Conservation (phyloP, 495 filamentous ascomycete genomes). For the Lichenothelia convexa region DNA sequence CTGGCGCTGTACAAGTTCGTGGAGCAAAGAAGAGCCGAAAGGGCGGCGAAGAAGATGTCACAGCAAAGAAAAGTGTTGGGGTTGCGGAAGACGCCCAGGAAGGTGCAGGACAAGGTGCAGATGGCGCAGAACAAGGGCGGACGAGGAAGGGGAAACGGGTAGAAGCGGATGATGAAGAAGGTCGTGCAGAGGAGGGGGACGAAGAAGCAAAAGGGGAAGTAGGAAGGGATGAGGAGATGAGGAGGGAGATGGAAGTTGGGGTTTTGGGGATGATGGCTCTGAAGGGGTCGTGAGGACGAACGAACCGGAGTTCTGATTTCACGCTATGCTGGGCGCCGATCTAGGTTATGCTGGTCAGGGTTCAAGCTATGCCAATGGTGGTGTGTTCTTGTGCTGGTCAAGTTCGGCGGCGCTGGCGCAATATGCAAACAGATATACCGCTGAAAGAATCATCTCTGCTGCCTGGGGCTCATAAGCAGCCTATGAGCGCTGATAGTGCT, state of each 20-base stretch:
- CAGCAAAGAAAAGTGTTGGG: background rate
- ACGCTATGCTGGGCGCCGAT: too few relatives aligned
- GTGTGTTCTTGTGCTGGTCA: too few relatives aligned
- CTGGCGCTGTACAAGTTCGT: too few relatives aligned
- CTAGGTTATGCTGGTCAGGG: too few relatives aligned
- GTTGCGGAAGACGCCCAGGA: background rate
- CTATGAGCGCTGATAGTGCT: too few relatives aligned
- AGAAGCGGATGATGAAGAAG: background rate
- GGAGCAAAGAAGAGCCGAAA: background rate
- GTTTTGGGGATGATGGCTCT: slow-evolving; percentile 22
- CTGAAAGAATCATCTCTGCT: too few relatives aligned
- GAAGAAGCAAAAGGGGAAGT: slow-evolving; percentile 1
- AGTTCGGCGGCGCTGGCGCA: too few relatives aligned
- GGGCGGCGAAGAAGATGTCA: background rate
- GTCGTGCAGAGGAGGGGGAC: background rate
- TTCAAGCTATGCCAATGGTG: too few relatives aligned
- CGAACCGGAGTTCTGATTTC: too few relatives aligned
- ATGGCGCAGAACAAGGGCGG: background rate
- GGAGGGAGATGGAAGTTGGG: slow-evolving; percentile 18
- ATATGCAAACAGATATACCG: too few relatives aligned
- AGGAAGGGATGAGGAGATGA: slow-evolving; percentile 7
- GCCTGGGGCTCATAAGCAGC: too few relatives aligned
- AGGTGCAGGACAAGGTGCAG: too few relatives aligned
- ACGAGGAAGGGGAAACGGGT: background rate
- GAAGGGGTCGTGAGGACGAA: slow-evolving; percentile 22